Evolutionary conservation across 2,329 filamentous ascomycete species (phyloP).

Genomic region (Nemania serpens): DNA sequence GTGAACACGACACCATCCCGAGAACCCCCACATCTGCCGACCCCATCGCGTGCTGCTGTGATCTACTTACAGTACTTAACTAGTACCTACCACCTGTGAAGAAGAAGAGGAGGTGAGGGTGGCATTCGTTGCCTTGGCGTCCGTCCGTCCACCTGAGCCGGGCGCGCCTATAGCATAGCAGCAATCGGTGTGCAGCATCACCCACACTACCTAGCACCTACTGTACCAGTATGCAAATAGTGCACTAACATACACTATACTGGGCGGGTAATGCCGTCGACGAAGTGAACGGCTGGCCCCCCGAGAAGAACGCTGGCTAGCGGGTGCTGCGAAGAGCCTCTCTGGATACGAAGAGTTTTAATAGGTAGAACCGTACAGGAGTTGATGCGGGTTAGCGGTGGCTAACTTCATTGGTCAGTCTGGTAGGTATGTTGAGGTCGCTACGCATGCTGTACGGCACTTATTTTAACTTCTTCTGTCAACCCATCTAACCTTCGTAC

Average conservation of each 20-base stretch:
- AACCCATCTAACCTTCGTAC: too few species aligned
- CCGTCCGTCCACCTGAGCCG: conserved; percentile 5
- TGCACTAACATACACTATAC: background rate
- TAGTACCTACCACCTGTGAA: background rate
- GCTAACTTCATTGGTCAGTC: conserved; percentile 3
- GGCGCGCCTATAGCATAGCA: conserved; percentile 5
- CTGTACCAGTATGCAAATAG: conserved; percentile 9
- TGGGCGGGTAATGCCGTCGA: conserved; percentile 9
- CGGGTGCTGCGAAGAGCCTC: conserved; percentile 2
- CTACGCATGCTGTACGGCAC: background rate
- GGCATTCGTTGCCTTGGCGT: conserved; percentile 4
- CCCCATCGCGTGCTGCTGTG: background rate
- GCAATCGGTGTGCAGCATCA: background rate
- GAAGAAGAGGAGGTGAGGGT: conserved; percentile 5
- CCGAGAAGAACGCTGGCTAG: background rate
- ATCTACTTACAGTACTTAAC: background rate
- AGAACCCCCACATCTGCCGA: conserved; percentile 1
- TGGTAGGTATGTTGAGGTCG: background rate
- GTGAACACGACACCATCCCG: background rate
- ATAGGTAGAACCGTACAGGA: conserved; percentile 21
- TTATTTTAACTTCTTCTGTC: too few species aligned
- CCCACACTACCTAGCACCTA: background rate
- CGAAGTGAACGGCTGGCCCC: background rate
- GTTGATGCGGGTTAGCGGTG: background rate
- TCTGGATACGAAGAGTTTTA: background rate